Evolutionary conservation across 805 yeast genomes (phyloP).

Genomic region (Kodamaea neixiangensis): DNA sequence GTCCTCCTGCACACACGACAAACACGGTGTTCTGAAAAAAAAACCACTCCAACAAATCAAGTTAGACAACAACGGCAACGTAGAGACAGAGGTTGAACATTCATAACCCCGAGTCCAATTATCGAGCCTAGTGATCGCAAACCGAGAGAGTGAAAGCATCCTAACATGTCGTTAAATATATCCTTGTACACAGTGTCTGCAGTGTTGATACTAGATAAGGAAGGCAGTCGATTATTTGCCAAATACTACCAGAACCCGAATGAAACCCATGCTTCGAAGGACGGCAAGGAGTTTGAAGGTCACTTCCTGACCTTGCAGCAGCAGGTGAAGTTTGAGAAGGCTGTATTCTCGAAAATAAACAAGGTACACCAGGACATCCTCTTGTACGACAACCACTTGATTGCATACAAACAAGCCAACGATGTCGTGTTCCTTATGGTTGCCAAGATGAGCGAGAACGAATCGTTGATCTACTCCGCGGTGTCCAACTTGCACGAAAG

Average conservation of each 20-base stretch:
- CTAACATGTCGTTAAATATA: slow-evolving; percentile 45
- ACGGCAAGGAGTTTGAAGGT: slow-evolving; percentile 18
- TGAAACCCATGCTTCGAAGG: slow-evolving; percentile 9
- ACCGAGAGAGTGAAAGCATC: background rate
- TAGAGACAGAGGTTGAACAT: background rate
- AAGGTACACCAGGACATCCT: slow-evolving; percentile 80
- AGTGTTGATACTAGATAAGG: slow-evolving; percentile 74
- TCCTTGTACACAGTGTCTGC: slow-evolving; percentile 85
- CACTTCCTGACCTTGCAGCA: slow-evolving; percentile 51
- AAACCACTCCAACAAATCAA: slow-evolving; percentile 5
- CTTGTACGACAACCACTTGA: slow-evolving; percentile 73
- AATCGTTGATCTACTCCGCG: slow-evolving; percentile 72
- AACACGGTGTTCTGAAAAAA: slow-evolving; percentile 13
- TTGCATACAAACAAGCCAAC: slow-evolving; percentile 82
- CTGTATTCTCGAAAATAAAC: slow-evolving; percentile 71
- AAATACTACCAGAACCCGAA: slow-evolving; percentile 75
- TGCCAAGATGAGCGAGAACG: slow-evolving; percentile 82
- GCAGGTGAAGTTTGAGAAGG: slow-evolving; percentile 76
- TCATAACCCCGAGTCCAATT: background rate
- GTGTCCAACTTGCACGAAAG: slow-evolving; percentile 80
- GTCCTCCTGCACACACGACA: slow-evolving; percentile 8
- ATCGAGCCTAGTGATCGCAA: background rate
- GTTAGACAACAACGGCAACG: background rate
- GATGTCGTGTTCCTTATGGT: slow-evolving; percentile 74
- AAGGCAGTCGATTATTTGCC: slow-evolving; percentile 78